These are phyloP conservation scores for Starmerella geochares DNA, from an alignment of 805 yeast genomes.

Conservation along the genomic window DNA sequence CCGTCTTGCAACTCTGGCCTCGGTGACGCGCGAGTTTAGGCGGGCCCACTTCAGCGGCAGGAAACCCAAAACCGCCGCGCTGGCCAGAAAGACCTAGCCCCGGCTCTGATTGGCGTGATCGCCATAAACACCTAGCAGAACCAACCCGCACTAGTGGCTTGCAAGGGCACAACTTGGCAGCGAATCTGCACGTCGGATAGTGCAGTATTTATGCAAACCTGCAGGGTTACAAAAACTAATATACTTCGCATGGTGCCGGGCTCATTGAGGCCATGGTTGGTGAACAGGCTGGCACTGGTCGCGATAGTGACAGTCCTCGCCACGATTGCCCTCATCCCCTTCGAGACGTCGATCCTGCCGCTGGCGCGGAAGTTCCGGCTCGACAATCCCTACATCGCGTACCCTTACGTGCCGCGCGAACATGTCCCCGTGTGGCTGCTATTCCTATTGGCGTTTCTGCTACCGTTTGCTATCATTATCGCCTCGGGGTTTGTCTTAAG, in stretches of 20 bases:
- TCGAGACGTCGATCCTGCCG: conserved; percentile 36
- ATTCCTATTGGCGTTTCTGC: conserved; percentile 31
- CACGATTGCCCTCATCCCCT: conserved; percentile 16
- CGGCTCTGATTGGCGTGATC: not conserved
- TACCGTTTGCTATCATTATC: conserved; percentile 28
- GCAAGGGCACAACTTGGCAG: not conserved
- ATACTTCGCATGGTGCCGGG: not conserved
- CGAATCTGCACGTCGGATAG: not conserved
- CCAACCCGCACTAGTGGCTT: not conserved
- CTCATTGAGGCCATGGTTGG: not conserved
- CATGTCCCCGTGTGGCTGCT: conserved; percentile 52
- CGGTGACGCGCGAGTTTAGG: not conserved
- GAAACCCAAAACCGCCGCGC: not conserved
- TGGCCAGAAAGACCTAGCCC: not conserved
- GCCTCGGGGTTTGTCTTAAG: conserved; percentile 14
- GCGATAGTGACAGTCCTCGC: conserved; percentile 9
- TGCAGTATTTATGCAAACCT: not conserved
- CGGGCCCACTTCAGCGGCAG: not conserved
- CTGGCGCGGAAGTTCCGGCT: conserved; percentile 69
- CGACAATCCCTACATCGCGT: conserved; percentile 66
- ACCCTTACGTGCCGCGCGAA: conserved; percentile 70
- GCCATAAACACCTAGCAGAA: not conserved
- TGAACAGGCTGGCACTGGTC: not conserved
- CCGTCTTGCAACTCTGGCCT: no score
- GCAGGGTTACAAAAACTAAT: not conserved